phyloP scores from a whole-genome alignment of 2,329 filamentous ascomycete species.

The Teratosphaeria epicoccoides region DNA sequence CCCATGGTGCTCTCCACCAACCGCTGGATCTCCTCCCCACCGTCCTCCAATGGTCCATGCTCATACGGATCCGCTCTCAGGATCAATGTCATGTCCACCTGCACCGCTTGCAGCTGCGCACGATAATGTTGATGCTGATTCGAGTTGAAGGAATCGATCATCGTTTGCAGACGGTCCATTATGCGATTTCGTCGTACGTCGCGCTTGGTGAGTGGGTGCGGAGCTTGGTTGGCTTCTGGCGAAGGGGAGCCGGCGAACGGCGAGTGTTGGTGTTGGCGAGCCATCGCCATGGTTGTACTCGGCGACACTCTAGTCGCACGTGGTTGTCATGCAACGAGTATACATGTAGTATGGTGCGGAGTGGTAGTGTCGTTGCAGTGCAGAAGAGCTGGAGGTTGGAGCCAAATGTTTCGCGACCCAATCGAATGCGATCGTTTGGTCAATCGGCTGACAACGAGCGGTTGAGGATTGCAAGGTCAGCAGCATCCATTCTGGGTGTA shows the following conservation, averaged over 20 bases:
- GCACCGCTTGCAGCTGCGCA: constrained; percentile 82
- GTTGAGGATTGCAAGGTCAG: neutral
- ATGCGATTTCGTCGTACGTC: constrained; percentile 82
- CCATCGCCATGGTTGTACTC: neutral
- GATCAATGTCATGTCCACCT: constrained; percentile 79
- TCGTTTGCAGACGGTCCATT: constrained; percentile 63
- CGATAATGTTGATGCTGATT: constrained; percentile 78
- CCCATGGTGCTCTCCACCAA: constrained; percentile 36
- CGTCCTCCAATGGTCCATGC: constrained; percentile 55
- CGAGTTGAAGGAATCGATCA: constrained; percentile 66
- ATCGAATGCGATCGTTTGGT: neutral
- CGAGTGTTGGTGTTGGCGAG: neutral
- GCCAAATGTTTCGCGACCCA: neutral
- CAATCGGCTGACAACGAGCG: neutral
- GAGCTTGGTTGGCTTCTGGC: neutral
- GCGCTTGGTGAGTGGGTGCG: constrained; percentile 57
- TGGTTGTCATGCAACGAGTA: neutral
- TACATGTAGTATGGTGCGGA: neutral
- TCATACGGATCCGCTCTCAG: constrained; percentile 72
- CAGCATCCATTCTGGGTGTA: too few relatives aligned
- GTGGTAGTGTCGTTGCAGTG: neutral
- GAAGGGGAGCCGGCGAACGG: neutral
- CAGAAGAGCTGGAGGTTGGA: neutral
- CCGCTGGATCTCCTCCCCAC: constrained; percentile 55
- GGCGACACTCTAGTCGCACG: neutral